A percentile compares a stretch with the other conserved stretches of the same genome.
Conservation (phyloP, 2,329 filamentous ascomycete species). For the Nemania abortiva region DNA sequence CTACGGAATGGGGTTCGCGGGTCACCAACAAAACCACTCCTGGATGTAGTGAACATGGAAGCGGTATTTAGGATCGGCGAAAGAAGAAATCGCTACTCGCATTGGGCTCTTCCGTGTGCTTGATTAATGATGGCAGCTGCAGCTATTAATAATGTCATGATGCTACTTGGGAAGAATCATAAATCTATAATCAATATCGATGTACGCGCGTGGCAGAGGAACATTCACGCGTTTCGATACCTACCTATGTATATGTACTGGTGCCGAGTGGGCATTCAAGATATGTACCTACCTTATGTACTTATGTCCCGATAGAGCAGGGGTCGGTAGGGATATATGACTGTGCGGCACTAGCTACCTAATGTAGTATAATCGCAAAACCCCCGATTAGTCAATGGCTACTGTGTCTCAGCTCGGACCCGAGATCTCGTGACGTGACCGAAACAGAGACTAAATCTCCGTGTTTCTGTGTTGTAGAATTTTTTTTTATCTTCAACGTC, state of each 20-base stretch:
- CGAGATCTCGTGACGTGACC: slow-evolving; percentile 13
- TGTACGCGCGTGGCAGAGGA: too few relatives aligned
- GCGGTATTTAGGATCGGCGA: neutral
- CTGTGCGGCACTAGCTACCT: too few relatives aligned
- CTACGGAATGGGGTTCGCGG: slow-evolving; percentile 42
- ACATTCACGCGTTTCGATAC: neutral
- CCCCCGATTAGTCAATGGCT: neutral
- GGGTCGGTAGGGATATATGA: too few relatives aligned
- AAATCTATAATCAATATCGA: neutral
- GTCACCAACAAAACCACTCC: slow-evolving; percentile 27
- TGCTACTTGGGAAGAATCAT: neutral
- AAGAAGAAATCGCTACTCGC: slow-evolving; percentile 33
- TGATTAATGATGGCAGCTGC: neutral
- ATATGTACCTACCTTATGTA: too few relatives aligned
- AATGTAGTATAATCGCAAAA: too few relatives aligned
- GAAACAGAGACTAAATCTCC: slow-evolving; percentile 14
- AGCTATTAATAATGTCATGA: neutral
- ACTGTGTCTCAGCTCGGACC: slow-evolving; percentile 9
- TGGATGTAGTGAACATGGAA: slow-evolving; percentile 34
- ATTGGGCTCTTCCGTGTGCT: slow-evolving; percentile 10
- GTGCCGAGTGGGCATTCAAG: too few relatives aligned
- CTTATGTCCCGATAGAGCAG: slow-evolving; percentile 6
- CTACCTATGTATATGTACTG: neutral
- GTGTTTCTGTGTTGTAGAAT: neutral
- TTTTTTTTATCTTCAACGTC: too few relatives aligned